Conservation (phyloP, 495 filamentous ascomycete species). For the Aspergillus biplanus region DNA sequence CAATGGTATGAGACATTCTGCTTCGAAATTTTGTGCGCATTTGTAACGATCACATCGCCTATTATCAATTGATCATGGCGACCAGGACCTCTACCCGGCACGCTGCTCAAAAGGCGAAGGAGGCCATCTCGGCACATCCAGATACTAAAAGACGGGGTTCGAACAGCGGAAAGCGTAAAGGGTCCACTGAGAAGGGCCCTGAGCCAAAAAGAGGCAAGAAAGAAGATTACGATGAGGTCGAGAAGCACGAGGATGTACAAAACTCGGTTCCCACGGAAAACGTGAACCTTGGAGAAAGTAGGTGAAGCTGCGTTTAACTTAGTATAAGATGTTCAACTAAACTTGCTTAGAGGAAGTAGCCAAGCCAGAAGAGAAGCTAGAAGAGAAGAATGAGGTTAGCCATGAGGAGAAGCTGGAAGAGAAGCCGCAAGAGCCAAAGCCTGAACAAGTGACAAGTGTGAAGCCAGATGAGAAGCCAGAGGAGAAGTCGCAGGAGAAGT, state of each 20-base stretch:
- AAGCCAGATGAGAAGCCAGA: slow-evolving; percentile 16
- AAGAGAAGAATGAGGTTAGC: slow-evolving; percentile 15
- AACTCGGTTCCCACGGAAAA: slow-evolving; percentile 3
- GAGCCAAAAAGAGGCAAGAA: slow-evolving; percentile 41
- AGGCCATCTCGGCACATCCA: slow-evolving; percentile 39
- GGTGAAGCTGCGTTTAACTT: not conserved
- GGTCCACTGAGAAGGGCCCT: slow-evolving; percentile 26
- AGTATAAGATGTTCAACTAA: not conserved
- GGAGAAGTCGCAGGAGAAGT: too few species aligned
- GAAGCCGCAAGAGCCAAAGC: slow-evolving; percentile 11
- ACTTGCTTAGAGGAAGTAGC: not conserved
- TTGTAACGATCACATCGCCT: not conserved
- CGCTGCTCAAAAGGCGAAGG: slow-evolving; percentile 51
- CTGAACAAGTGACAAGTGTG: slow-evolving; percentile 25
- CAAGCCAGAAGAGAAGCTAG: slow-evolving; percentile 27
- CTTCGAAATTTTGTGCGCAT: not conserved
- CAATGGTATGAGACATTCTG: not conserved
- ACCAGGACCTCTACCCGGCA: slow-evolving; percentile 47
- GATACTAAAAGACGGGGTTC: slow-evolving; percentile 29
- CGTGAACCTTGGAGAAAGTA: slow-evolving; percentile 9
- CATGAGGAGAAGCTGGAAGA: slow-evolving; percentile 28
- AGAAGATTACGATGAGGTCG: slow-evolving; percentile 15
- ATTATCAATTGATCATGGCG: slow-evolving; percentile 29
- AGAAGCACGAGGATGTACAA: not conserved
- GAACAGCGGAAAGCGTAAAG: slow-evolving; percentile 43